phyloP scores from a whole-genome alignment of 306 rosid genomes.

The Cicer yamashitae region DNA sequence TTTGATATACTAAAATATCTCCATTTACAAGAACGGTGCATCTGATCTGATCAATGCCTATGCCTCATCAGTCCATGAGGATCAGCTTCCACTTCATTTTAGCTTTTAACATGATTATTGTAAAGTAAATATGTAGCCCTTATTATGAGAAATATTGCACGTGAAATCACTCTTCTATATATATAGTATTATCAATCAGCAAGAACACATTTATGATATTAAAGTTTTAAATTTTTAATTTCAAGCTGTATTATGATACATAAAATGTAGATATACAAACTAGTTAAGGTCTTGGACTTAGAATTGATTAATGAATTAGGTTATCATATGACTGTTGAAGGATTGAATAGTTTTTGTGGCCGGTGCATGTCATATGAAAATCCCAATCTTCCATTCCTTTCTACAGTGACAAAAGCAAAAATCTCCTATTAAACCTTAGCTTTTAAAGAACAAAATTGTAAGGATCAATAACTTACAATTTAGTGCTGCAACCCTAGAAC shows the following conservation, averaged over 20 bases:
- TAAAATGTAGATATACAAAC: no score
- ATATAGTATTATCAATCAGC: slow-evolving; percentile 30
- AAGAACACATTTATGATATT: background rate
- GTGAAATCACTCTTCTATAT: slow-evolving; percentile 35
- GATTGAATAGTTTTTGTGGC: no score
- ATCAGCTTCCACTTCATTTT: slow-evolving; percentile 28
- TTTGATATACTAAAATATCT: slow-evolving; percentile 39
- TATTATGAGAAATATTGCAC: slow-evolving; percentile 15
- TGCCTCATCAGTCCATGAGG: slow-evolving; percentile 36
- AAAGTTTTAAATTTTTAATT: background rate
- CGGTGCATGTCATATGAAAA: no score
- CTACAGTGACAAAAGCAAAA: no score
- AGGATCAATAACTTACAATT: no score
- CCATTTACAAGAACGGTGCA: slow-evolving; percentile 8
- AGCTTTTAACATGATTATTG: slow-evolving; percentile 43
- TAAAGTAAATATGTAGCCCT: slow-evolving; percentile 33
- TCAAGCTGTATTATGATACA: slow-evolving; percentile 3
- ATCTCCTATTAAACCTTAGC: no score
- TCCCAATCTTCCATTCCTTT: no score
- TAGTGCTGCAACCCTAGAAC: no score
- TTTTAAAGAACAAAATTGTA: no score
- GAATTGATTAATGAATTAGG: no score
- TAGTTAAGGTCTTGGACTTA: no score
- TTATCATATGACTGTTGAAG: no score
- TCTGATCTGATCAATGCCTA: slow-evolving; percentile 30